Evolutionary conservation across 768 basidiomycete genomes (phyloP).

Genomic region (Russula earlei): DNA sequence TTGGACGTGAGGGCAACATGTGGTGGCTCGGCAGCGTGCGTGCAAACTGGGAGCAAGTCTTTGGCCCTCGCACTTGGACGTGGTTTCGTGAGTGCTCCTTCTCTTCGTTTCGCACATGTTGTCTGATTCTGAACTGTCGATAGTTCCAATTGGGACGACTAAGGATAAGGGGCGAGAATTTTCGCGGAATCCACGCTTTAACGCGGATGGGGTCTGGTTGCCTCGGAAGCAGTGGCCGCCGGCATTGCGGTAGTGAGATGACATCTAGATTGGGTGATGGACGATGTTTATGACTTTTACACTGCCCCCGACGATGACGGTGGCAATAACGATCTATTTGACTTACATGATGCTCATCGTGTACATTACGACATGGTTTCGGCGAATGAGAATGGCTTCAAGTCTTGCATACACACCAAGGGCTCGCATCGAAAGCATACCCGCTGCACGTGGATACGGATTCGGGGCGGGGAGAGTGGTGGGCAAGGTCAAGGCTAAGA

Average conservation of each 20-base stretch:
- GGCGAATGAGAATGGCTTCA: no score
- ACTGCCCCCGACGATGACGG: neutral
- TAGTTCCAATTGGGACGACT: conserved; percentile 44
- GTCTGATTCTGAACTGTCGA: neutral
- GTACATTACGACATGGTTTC: no score
- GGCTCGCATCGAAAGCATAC: no score
- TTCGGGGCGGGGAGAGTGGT: no score
- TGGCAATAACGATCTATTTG: no score
- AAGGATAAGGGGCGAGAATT: conserved; percentile 53
- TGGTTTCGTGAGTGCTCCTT: conserved; percentile 68
- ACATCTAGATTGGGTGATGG: neutral
- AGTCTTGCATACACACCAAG: no score
- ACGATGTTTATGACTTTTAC: neutral
- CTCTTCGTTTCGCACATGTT: neutral
- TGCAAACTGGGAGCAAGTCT: conserved; percentile 70
- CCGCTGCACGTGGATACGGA: no score
- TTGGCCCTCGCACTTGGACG: conserved; percentile 58
- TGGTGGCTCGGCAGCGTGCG: conserved; percentile 70
- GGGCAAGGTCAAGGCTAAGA: no score
- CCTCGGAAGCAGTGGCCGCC: conserved; percentile 63
- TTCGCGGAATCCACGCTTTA: conserved; percentile 65
- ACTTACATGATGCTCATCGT: no score
- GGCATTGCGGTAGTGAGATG: conserved; percentile 39
- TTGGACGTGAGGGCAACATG: conserved; percentile 68
- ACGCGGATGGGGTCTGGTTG: conserved; percentile 54